Base-by-base conservation (phyloP, 2,329 filamentous ascomycete genomes). In the Xylariaceae sp. region DNA sequence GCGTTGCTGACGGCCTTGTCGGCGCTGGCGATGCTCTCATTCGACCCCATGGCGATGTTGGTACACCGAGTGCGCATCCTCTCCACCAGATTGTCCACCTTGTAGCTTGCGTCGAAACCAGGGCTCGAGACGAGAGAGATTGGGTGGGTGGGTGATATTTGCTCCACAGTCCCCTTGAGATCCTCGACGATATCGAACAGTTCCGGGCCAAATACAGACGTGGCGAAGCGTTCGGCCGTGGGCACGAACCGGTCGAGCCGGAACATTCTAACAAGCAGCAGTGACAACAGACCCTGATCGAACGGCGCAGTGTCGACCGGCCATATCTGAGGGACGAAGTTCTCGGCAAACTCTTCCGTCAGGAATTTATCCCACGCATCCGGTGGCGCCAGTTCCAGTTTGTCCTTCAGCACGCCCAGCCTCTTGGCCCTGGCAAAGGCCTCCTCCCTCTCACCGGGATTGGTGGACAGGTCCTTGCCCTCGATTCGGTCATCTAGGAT, bases 31-130 rank as follows among this genome's bases (percentile, higher is more conserved):
- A 94, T 72, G 59, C 88, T 87, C 70, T 98, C 92, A 57, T 94
- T 94, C 31, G 92, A 97, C 57, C 92, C 92, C 92, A 98, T 98
- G 54, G 94, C 94, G 58, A 98, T 96, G 63, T 96, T 96, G 43
- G 88, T 89, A 67, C 92, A 98, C 38, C 78, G 81, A 36, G 87
- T 82, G 43, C 79, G 78, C 61, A 80, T 82, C 50, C 87, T 78
- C 63, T 95, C 87, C 19, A 97, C 94, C 38, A 98, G 73, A 45
- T 83, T 88, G 62, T 98, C 92, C 44, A 98, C 92, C 71, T 98
- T 98, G 79, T 97, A 98, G 60, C 88, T 95, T 38, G 94, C 94
- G 64, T 98, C 92, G 61, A 98, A 98, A 26, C 92, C 92, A 44
- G 90, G 88, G 56, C 85, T 96, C 5, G 92, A 98, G 55, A 90